Percentiles rank a stretch among this genome's conserved stretches.
Evolutionary conservation across 768 basidiomycete genomes (phyloP).

Genomic region (Trametes villosa): DNA sequence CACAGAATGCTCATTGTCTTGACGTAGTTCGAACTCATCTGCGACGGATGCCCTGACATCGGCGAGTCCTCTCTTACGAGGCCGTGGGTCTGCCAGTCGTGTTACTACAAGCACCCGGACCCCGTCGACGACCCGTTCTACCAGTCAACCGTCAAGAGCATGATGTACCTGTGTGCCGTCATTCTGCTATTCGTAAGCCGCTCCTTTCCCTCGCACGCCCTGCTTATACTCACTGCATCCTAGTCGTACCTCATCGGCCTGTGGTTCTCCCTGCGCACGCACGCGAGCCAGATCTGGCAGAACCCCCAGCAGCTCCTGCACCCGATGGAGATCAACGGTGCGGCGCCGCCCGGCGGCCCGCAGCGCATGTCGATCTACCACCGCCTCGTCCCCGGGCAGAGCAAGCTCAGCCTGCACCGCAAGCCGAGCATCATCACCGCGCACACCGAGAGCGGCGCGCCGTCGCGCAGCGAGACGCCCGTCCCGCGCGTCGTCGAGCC

Average conservation of each 20-base stretch:
- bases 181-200: conserved; percentile 77
- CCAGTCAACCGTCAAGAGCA: conserved; percentile 89
- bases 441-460: conserved; percentile 33
- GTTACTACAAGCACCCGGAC: conserved; percentile 94
- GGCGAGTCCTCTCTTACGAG: conserved; percentile 27
- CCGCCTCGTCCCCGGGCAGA: conserved; percentile 48
- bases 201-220: not conserved
- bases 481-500: conserved; percentile 11
- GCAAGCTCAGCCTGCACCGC: conserved; percentile 37
- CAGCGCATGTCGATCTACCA: conserved; percentile 70
- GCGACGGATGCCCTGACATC: conserved; percentile 71
- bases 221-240: not conserved
- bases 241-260: conserved; percentile 96
- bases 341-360: conserved; percentile 35
- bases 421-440: conserved; percentile 51
- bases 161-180: conserved; percentile 96
- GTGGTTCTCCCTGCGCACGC: conserved; percentile 98
- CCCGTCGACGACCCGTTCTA: conserved; percentile 96
- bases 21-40: conserved; percentile 84
- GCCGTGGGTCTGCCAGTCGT: conserved; percentile 88
- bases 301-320: conserved; percentile 88
- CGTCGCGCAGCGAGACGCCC: conserved; percentile 47
- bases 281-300: conserved; percentile 99
- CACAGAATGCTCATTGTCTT: not conserved
- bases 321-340: conserved; percentile 60